Conservation (phyloP, 2,329 filamentous ascomycete species). For the Fusarium nematophilum region DNA sequence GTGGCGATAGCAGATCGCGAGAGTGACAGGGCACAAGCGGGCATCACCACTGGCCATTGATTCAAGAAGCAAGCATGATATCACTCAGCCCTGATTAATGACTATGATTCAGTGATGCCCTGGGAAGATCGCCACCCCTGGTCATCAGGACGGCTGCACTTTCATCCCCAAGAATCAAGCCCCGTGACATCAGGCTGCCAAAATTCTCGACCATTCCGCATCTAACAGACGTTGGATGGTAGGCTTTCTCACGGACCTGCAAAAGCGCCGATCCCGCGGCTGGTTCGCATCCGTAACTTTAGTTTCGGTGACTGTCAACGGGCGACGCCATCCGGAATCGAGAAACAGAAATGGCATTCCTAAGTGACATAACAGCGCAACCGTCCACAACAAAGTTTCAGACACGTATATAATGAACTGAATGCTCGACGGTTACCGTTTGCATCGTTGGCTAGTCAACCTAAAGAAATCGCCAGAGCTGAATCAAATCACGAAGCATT, state of each 20-base stretch:
- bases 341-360: neutral
- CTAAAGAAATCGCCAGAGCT: too few relatives aligned
- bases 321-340: neutral
- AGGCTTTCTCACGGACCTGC: neutral
- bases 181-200: too few relatives aligned
- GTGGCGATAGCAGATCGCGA: too few relatives aligned
- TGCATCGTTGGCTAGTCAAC: too few relatives aligned
- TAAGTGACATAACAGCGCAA: neutral
- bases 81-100: too few relatives aligned
- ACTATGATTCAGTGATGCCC: too few relatives aligned
- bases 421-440: neutral
- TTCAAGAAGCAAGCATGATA: too few relatives aligned
- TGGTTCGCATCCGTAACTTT: conserved; percentile 1
- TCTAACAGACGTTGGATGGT: neutral
- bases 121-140: too few relatives aligned
- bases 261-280: conserved; percentile 2
- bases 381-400: neutral
- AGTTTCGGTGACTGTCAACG: neutral
- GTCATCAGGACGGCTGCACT: too few relatives aligned
- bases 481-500: neutral
- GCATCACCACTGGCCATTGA: too few relatives aligned
- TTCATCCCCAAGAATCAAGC: too few relatives aligned
- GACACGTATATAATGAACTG: conserved; percentile 1
- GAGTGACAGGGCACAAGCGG: too few relatives aligned
- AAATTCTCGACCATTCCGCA: neutral